Evolutionary conservation across 768 basidiomycete genomes (phyloP), one percentile per base, ranked within the genome.

Genomic region (Lactifluus pinguis): DNA sequence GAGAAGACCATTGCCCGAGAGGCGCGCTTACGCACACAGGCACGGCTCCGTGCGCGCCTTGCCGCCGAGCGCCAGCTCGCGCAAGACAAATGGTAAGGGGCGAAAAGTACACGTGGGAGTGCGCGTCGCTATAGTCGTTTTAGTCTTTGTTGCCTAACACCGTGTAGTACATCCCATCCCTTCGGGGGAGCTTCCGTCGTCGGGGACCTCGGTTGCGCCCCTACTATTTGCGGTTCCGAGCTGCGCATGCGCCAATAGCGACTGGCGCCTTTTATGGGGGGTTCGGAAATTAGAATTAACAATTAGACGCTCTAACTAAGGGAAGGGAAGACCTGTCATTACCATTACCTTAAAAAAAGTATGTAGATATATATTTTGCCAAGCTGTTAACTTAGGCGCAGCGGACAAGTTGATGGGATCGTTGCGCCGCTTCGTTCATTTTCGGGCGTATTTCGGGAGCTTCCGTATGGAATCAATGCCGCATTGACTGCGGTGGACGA

Each of bases 1-100:
- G 81, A 80, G 71, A 79, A 76, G 70, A 62, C 63, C 47, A 67
- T 66, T 32, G 70, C 72, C 17, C 64, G 61, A 59, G 61, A 60
- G 47, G 59, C 44, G 48, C 44, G 57, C 54, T 61, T 57, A 62
- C 65, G 66, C 15, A 36, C 51, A 4, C 56, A 65, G 61, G 67
- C 61, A 61, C 63, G 60, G 4, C 60, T 59, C 45, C 59, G 49
- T 36, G 41, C 55, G 44, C 53, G 61, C 30, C 52, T 62, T 11
- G 61, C 47, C 6, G 56, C 39, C 6, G 61, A 62, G 52, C 61
- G 56, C 14, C 56, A 14, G 13, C 48, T 58, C 7, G 52, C 32
- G 15, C 51, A 49, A 7, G 39, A 32, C 30, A 30, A 44, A 36
- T 6, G 49, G n/a, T 13, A 11, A 15, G 17, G 25, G 34, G 38